Evolutionary conservation across 1,284 basidiomycete species (phyloP).

Genomic region (Sporisorium exsertum): DNA sequence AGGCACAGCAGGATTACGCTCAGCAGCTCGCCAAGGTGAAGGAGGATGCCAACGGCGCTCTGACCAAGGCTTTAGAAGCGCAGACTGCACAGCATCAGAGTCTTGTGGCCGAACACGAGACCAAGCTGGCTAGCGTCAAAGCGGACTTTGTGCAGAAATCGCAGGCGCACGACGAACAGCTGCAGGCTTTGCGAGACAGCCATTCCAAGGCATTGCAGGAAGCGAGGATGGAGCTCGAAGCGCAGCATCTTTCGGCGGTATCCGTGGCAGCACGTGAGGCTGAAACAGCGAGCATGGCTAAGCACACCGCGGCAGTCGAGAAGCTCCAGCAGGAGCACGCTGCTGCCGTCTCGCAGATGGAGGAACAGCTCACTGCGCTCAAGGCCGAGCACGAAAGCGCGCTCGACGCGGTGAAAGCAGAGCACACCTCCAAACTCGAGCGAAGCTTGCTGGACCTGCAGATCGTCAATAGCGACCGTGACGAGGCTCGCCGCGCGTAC

Average conservation of each 20-base stretch:
- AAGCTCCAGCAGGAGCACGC: constrained; percentile 30
- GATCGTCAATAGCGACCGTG: constrained; percentile 28
- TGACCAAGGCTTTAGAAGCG: constrained; percentile 32
- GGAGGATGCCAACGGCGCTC: constrained; percentile 24
- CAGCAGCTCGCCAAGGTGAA: constrained; percentile 27
- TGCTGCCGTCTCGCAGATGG: constrained; percentile 7
- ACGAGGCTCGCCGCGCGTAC: constrained; percentile 44
- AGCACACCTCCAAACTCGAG: constrained; percentile 43
- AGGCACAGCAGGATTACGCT: constrained; percentile 31
- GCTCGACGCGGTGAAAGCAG: constrained; percentile 20
- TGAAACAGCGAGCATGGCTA: constrained; percentile 14
- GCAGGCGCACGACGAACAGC: constrained; percentile 16
- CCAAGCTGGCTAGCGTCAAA: constrained; percentile 19
- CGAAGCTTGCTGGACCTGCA: constrained; percentile 39
- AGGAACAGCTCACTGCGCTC: constrained; percentile 15
- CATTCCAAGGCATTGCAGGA: constrained; percentile 27
- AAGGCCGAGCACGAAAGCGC: constrained; percentile 16
- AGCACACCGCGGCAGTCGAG: constrained; percentile 22
- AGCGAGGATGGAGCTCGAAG: constrained; percentile 39
- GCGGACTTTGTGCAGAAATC: constrained; percentile 10
- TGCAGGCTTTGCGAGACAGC: constrained; percentile 15
- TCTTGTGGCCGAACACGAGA: constrained; percentile 23
- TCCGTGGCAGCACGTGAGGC: constrained; percentile 30
- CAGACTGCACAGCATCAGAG: constrained; percentile 34
- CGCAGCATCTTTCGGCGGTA: constrained; percentile 38